A percentile compares a stretch with the other conserved stretches of the same genome.
These are phyloP conservation scores for Cyclostephanos invisitatus DNA, from an alignment of 108 stramenopile genomes.

Conservation along the genomic window DNA sequence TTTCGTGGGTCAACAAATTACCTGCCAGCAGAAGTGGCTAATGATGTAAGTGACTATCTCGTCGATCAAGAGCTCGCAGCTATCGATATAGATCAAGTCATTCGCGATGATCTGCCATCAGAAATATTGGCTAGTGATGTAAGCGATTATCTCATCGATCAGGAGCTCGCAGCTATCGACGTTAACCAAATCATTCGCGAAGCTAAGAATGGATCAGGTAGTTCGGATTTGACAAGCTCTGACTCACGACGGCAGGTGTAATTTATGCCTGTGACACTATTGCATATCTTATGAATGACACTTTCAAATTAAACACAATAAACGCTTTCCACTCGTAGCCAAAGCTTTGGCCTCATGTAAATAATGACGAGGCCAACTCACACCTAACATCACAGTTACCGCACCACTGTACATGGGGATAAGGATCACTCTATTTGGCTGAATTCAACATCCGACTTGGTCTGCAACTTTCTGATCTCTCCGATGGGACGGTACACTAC, in stretches of 20 bases:
- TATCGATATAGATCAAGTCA: neutral
- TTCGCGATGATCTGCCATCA: slow-evolving; percentile 12
- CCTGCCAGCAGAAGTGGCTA: slow-evolving; percentile 39
- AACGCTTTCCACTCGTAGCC: neutral
- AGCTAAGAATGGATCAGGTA: neutral
- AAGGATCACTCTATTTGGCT: slow-evolving; percentile 30
- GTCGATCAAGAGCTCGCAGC: slow-evolving; percentile 48
- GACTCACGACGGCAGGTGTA: neutral
- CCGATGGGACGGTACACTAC: slow-evolving; percentile 60
- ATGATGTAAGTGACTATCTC: slow-evolving; percentile 48
- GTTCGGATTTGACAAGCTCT: neutral
- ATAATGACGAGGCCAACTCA: neutral
- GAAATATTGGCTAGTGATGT: slow-evolving; percentile 48
- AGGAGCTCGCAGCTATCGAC: slow-evolving; percentile 40
- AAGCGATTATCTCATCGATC: slow-evolving; percentile 50
- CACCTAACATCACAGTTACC: neutral
- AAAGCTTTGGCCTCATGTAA: neutral
- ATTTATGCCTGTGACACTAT: neutral
- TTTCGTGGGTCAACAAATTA: slow-evolving; percentile 38
- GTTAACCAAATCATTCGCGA: slow-evolving; percentile 17
- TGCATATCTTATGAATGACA: too few relatives aligned
- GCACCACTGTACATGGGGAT: neutral
- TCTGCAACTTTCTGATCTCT: slow-evolving; percentile 22
- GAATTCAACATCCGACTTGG: slow-evolving; percentile 56
- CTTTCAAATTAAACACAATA: neutral